Base-by-base conservation (phyloP, 441 rosid species). In the Croton laevigatus region DNA sequence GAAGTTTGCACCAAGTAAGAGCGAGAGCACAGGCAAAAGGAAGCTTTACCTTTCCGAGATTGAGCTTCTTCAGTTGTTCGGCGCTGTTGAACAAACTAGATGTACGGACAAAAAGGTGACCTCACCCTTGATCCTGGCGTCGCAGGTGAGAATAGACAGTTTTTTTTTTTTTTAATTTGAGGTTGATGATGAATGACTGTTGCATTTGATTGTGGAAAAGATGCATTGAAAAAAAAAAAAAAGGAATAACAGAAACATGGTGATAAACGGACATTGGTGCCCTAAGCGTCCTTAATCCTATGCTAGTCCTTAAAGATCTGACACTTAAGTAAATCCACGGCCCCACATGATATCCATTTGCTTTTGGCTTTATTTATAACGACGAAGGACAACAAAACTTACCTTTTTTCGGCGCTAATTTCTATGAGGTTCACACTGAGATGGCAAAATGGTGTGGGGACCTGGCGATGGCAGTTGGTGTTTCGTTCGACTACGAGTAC, bases 31-130 rank as follows among this genome's bases (percentile, higher is more conserved):
- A 9, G 69, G 62, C 78, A 88, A 82, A 68, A 77, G 95, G 68
- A 84, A 81, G 77, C 82, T 90, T 55, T 73, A 85, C 78, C 90
- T 93, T 64, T 63, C 79, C 65, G 88, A 79, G 84, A 89, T 90
- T 65, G 89, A 82, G 84, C 69, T 93, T 76, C 90, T 90, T 66
- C 97, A 89, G 81, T 85, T 89, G 57, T 90, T 86, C 53, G 93
- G 84, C 23, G 87, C 88, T 22, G 86, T 78, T 6, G 73, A 81
- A 62, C 73, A 32, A 20, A 68, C 62, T 45, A 67, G 64, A 42
- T 38, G 70, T 32, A 62, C 71, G 65, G 88, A 80, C 65, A 80
- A 76, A 80, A 89, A 83, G 84, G 72, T 71, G 73, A 67, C 78
- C 19, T 71, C 91, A 32, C 80, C 87, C 13, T 81, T 93, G 59